A percentile compares a stretch with the other conserved stretches of the same genome.
These are phyloP conservation scores for Lentinula edodes DNA, from an alignment of 768 basidiomycete genomes.

Conservation along the genomic window DNA sequence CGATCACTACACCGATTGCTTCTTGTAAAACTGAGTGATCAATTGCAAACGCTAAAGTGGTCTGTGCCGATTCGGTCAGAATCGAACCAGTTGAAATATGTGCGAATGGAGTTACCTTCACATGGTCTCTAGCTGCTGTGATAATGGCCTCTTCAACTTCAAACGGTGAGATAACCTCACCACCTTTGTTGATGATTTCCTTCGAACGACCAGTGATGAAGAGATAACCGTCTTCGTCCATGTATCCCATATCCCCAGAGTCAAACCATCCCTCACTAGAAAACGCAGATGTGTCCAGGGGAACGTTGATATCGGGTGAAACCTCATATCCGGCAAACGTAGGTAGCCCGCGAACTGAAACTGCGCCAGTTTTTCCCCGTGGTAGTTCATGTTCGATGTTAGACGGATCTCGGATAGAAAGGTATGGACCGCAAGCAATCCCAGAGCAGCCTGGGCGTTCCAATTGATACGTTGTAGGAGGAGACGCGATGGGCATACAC, in stretches of 20 bases:
- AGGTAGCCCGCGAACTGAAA: slow-evolving; percentile 51
- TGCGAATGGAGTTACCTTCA: slow-evolving; percentile 24
- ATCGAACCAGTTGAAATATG: background rate
- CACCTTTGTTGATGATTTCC: slow-evolving; percentile 56
- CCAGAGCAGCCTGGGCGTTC: slow-evolving; percentile 45
- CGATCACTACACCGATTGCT: slow-evolving; percentile 39
- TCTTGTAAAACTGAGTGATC: slow-evolving; percentile 45
- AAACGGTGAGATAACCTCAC: slow-evolving; percentile 57
- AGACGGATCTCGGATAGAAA: slow-evolving; percentile 35
- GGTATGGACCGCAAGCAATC: slow-evolving; percentile 39
- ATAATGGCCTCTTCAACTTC: slow-evolving; percentile 55
- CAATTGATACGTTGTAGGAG: slow-evolving; percentile 34
- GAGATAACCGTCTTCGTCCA: slow-evolving; percentile 43
- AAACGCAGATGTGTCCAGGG: slow-evolving; percentile 42
- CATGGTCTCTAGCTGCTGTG: slow-evolving; percentile 31
- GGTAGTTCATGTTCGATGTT: slow-evolving; percentile 31
- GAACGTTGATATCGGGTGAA: slow-evolving; percentile 33
- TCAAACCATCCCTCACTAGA: slow-evolving; percentile 50
- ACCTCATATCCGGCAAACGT: slow-evolving; percentile 48
- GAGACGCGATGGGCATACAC: slow-evolving; percentile 47
- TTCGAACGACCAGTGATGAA: slow-evolving; percentile 54
- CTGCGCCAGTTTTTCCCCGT: slow-evolving; percentile 40
- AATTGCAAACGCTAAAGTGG: slow-evolving; percentile 36
- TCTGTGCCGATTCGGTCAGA: slow-evolving; percentile 15
- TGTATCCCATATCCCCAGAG: slow-evolving; percentile 40